These are phyloP conservation scores for Botryotinia globosa DNA, from an alignment of 2,329 filamentous ascomycete species.

Conservation along the genomic window DNA sequence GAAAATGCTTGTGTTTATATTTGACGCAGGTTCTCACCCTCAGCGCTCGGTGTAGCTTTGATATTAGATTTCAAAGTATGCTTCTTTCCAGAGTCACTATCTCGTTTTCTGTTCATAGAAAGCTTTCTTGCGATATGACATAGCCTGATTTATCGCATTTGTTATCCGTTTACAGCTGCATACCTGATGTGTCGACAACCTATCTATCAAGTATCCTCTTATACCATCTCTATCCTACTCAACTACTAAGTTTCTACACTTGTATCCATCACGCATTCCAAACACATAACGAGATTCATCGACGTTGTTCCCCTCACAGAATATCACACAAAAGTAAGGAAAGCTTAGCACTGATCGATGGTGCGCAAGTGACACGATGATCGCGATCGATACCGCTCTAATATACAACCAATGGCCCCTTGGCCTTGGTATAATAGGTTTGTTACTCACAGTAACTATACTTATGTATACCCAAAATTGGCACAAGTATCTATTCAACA, in stretches of 20 bases:
- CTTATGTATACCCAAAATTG: constrained; percentile 30
- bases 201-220: neutral
- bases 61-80: neutral
- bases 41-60: neutral
- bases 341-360: neutral
- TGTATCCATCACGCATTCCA: neutral
- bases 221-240: neutral
- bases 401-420: constrained; percentile 31
- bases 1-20: constrained; percentile 5
- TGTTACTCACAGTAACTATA: constrained; percentile 27
- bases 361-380: constrained; percentile 2
- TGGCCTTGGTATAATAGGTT: constrained; percentile 30
- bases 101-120: neutral
- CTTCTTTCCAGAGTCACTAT: neutral
- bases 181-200: neutral
- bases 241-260: neutral
- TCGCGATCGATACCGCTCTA: constrained; percentile 11
- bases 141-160: neutral
- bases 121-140: neutral
- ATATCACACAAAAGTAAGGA: neutral
- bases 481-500: constrained; percentile 30
- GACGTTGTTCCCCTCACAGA: neutral
- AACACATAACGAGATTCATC: neutral
- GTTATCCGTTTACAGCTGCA: neutral
- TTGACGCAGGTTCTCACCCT: neutral